Evolutionary conservation across 495 filamentous ascomycete genomes (phyloP), one percentile per base, ranked within the genome.

Genomic region (Talaromyces ruber): DNA sequence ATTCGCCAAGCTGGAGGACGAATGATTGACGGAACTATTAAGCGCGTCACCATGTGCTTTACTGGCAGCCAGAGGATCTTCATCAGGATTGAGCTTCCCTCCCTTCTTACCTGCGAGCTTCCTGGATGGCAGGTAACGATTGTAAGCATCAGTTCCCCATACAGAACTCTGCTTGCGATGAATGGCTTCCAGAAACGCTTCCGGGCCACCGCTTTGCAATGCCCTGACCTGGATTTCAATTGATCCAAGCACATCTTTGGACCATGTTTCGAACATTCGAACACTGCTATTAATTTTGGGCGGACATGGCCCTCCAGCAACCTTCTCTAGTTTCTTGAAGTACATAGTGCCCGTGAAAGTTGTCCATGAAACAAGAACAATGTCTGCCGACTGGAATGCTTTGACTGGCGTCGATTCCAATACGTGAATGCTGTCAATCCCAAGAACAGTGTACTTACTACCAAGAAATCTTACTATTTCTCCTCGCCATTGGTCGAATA

Each of bases 401-500:
- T 61, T 14, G 9, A 86, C 69, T 3, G 68, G 70, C 2, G 62
- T 39, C 4, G 70, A 71, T 29, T 63, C 65, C 8, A 87, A 66
- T 37, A 71, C 59, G 4, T n/a, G 7, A 8, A 65, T 32, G 0
- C 50, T 69, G 7, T 60, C 63, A 59, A 88, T 76, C 3, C 71
- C 62, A 5, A 88, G 28, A 1, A 88, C 66, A 1, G 75, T 70
- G 24, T 76, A 70, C 0, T 62, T 64, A 0, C 29, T 4, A 1
- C 71, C 76, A 1, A 86, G 69, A 64, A 92, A 93, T 50, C 85
- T 85, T 0, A 34, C 22, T 4, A 85, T 80, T 64, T 94, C 88
- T 0, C 66, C 65, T 6, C 62, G 60, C 91, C 91, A 96, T 66
- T 96, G 91, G 1, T 72, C 62, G 1, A 84, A 73, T 29, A 96